Conservation (phyloP, 75 land plant genomes). For the Pseudotsuga menziesii region DNA sequence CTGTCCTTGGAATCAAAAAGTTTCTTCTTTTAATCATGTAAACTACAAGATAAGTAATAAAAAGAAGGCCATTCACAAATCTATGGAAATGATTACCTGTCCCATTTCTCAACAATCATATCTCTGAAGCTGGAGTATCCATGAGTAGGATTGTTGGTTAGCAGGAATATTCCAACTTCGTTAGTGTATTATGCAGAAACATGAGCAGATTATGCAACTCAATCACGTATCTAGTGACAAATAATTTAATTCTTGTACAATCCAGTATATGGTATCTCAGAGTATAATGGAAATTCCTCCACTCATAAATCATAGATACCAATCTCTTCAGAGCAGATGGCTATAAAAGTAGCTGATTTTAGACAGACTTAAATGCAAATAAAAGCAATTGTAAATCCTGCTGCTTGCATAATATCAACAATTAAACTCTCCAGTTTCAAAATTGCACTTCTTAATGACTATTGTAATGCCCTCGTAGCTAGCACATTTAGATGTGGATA, state of each 20-base stretch:
- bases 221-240: too few relatives aligned
- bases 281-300: too few relatives aligned
- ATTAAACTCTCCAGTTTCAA: neutral
- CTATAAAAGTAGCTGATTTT: neutral
- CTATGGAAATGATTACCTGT: neutral
- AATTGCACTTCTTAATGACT: neutral
- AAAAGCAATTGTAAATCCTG: neutral
- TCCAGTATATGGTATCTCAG: too few relatives aligned
- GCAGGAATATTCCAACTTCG: too few relatives aligned
- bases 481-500: neutral
- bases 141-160: too few relatives aligned
- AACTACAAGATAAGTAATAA: neutral
- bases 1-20: neutral
- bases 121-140: neutral
- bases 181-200: too few relatives aligned
- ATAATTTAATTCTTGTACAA: too few relatives aligned
- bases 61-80: neutral
- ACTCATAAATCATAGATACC: too few relatives aligned
- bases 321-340: neutral
- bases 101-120: neutral
- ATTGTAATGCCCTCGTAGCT: neutral
- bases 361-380: neutral
- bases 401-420: neutral
- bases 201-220: too few relatives aligned
- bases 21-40: neutral